Conservation (phyloP, 225 moss, liverwort and hornwort genomes). For the Bryum argenteum region DNA sequence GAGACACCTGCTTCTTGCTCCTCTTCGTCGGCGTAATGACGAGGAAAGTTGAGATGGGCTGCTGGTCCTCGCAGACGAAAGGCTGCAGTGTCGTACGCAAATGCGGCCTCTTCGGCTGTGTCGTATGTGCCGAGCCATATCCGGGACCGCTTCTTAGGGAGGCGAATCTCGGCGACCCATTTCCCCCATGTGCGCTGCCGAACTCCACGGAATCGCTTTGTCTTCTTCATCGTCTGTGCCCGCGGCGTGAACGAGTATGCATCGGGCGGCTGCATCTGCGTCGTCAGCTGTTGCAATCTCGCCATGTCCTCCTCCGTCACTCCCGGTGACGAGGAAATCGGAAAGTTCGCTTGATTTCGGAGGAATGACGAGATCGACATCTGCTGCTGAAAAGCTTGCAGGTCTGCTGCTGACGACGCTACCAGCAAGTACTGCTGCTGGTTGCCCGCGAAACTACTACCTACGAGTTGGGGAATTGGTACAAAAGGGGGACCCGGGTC, state of each 20-base stretch:
- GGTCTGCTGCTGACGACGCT: slow-evolving; percentile 17
- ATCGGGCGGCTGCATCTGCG: slow-evolving; percentile 24
- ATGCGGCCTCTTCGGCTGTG: slow-evolving; percentile 77
- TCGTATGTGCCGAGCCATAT: slow-evolving; percentile 79
- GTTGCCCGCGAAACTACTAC: not conserved
- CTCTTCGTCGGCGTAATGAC: slow-evolving; percentile 27
- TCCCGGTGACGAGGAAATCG: not conserved
- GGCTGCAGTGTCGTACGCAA: slow-evolving; percentile 69
- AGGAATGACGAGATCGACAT: slow-evolving; percentile 23
- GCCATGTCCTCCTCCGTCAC: slow-evolving; percentile 21
- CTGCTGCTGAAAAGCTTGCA: slow-evolving; percentile 17
- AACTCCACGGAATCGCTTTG: slow-evolving; percentile 66
- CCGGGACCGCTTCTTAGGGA: slow-evolving; percentile 66
- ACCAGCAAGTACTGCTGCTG: slow-evolving; percentile 36
- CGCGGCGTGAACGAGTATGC: slow-evolving; percentile 34
- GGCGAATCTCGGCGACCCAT: slow-evolving; percentile 85
- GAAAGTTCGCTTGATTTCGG: not conserved
- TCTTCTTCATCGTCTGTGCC: slow-evolving; percentile 45
- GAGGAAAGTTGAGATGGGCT: slow-evolving; percentile 73
- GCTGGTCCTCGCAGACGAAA: slow-evolving; percentile 42
- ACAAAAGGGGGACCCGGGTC: not conserved
- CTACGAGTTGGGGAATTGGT: not conserved
- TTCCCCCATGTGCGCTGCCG: slow-evolving; percentile 88
- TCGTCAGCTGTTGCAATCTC: slow-evolving; percentile 17
- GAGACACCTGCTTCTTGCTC: slow-evolving; percentile 39